Conservation (phyloP, 78 protist genomes). For the Carpediemonas membranifera region DNA sequence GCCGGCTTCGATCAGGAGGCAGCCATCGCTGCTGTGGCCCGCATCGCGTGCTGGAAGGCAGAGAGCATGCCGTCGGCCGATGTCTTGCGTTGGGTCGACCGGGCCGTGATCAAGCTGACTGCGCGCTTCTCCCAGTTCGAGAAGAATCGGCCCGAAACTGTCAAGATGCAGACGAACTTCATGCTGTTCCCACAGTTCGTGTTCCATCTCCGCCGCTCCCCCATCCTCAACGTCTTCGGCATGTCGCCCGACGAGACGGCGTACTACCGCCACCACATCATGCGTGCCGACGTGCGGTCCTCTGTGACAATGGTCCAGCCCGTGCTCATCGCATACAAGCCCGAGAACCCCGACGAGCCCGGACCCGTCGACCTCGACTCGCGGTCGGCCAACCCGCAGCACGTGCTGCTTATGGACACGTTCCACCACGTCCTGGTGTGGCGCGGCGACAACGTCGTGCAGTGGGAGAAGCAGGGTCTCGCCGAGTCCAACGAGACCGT, state of each 20-base stretch:
- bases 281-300: constrained; percentile 1
- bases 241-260: constrained; percentile 29
- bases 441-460: constrained; percentile 5
- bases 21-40: neutral
- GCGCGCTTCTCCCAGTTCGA: neutral
- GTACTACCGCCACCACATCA: neutral
- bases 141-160: neutral
- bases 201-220: constrained; percentile 21
- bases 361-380: constrained; percentile 13
- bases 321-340: neutral
- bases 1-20: constrained; percentile 10
- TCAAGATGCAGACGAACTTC: neutral
- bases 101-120: neutral
- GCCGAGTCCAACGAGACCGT: neutral
- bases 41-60: neutral
- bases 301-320: constrained; percentile 29
- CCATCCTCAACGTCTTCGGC: neutral
- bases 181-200: constrained; percentile 22
- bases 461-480: neutral
- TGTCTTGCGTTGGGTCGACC: neutral
- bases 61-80: neutral
- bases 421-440: constrained; percentile 16
- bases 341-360: neutral
- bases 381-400: neutral
- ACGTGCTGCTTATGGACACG: constrained; percentile 25